phyloP scores from a whole-genome alignment of 192 early-diverging fungal species.

The Umbelopsis isabellina region DNA sequence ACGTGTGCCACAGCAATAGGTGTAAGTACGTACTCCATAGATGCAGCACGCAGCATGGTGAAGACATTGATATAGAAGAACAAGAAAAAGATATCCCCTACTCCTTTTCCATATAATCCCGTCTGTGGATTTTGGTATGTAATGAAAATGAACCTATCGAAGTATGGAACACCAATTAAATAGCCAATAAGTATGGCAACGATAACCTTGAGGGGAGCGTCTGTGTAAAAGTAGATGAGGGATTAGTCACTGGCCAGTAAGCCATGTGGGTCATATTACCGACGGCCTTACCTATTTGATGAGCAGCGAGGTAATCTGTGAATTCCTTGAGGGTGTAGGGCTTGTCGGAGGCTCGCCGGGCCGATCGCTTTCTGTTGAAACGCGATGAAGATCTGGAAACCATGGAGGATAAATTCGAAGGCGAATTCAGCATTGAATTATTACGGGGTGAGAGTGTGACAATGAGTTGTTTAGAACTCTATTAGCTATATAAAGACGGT shows the following conservation, averaged over 20 bases:
- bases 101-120: constrained; percentile 55
- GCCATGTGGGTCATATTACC: neutral
- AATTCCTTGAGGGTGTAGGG: constrained; percentile 18
- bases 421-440: constrained; percentile 3
- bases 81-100: constrained; percentile 65
- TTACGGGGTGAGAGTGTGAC: too few relatives aligned
- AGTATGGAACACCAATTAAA: constrained; percentile 36
- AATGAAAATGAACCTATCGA: constrained; percentile 38
- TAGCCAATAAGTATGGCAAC: constrained; percentile 37
- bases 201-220: constrained; percentile 46
- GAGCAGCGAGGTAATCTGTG: constrained; percentile 34
- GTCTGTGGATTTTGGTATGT: constrained; percentile 29
- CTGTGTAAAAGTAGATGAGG: constrained; percentile 35
- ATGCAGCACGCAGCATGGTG: constrained; percentile 59
- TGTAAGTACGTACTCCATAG: constrained; percentile 44
- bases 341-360: constrained; percentile 2
- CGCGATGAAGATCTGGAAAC: constrained; percentile 8
- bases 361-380: constrained; percentile 16
- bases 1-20: constrained; percentile 41
- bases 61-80: constrained; percentile 67
- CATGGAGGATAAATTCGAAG: constrained; percentile 11
- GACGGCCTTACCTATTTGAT: constrained; percentile 42
- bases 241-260: neutral
- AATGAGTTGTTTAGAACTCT: too few relatives aligned
- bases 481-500: neutral